A percentile compares a stretch with the other conserved stretches of the same genome.
Evolutionary conservation across 805 yeast species (phyloP).

Genomic region (Maudiozyma bulderi): DNA sequence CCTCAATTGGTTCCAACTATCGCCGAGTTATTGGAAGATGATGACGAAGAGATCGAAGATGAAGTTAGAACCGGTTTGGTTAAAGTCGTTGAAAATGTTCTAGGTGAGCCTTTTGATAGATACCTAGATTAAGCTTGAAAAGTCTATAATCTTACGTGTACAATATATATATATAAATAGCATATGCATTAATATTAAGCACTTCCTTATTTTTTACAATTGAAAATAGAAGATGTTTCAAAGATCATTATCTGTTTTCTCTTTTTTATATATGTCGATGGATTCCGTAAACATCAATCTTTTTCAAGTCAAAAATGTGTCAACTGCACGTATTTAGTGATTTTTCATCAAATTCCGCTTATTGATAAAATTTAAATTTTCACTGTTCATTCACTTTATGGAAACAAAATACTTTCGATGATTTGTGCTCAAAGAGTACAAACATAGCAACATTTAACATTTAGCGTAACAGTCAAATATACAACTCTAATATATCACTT

Average conservation of each 20-base stretch:
- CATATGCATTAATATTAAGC: not conserved
- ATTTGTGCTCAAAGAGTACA: too few species aligned
- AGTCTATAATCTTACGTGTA: not conserved
- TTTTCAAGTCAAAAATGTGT: not conserved
- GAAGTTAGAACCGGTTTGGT: conserved; percentile 88
- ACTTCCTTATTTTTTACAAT: too few species aligned
- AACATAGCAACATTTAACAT: too few species aligned
- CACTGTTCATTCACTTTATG: too few species aligned
- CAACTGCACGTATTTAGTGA: not conserved
- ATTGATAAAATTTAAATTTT: not conserved
- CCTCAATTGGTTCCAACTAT: conserved; percentile 94
- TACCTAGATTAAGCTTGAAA: conserved; percentile 38
- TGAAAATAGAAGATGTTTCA: too few species aligned
- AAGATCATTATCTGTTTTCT: too few species aligned
- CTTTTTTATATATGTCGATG: too few species aligned
- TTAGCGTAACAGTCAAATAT: too few species aligned
- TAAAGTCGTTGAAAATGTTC: conserved; percentile 79
- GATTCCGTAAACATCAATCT: too few species aligned
- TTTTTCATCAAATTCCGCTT: not conserved
- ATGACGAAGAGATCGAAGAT: conserved; percentile 83
- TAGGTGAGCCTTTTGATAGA: conserved; percentile 91
- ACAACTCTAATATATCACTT: too few species aligned
- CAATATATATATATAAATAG: not conserved
- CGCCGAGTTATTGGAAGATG: conserved; percentile 93
- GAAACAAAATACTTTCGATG: too few species aligned